Evolutionary conservation across 139 green algal genomes (phyloP), one percentile per base, ranked within the genome.

Genomic region (Haematococcus lacustris): DNA sequence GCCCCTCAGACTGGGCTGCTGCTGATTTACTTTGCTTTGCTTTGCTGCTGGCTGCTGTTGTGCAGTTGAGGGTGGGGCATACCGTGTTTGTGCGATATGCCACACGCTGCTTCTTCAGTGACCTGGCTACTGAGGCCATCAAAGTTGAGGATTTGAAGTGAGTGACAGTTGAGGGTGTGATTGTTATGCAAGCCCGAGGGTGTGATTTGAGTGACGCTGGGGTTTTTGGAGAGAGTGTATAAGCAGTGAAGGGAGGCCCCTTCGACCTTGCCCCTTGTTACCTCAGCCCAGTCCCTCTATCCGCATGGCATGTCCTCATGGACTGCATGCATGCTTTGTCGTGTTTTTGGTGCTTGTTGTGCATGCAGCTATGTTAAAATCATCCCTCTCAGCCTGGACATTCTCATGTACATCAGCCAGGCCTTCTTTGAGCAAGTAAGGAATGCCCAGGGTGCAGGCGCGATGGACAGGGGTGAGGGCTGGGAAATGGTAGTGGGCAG

Each of bases 51-150:
- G n/a, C n/a, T n/a, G n/a, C n/a, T n/a, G n/a, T n/a, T 73, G 17
- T 79, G 70, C 75, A 76, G 4, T 74, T 88, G 38, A 59, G 39
- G n/a, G 40, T n/a, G 0, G 82, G 82, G n/a, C 28, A 41, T 60
- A 88, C 78, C 1, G 33, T 85, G 13, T 88, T 88, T 72, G 71
- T 88, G 33, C 71, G 82, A 3, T 88, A 88, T 63, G 82, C 82
- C 1, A 47, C 68, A 59, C 76, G 81, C 23, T 80, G 71, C 41
- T 88, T 79, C 79, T 88, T 88, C 71, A 77, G 60, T 1, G 82
- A 88, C 71, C 74, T 88, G 23, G 70, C 70, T 17, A 83, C 78
- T 1, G 78, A 85, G 64, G 76, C 78, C 2, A 83, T 83, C 61
- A 83, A 83, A 66, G 78, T 82, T 50, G 66, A 71, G 57, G 59